A percentile compares a stretch with the other conserved stretches of the same genome.
phyloP scores from a whole-genome alignment of 345 rosid species.

The Corymbia maculata region DNA sequence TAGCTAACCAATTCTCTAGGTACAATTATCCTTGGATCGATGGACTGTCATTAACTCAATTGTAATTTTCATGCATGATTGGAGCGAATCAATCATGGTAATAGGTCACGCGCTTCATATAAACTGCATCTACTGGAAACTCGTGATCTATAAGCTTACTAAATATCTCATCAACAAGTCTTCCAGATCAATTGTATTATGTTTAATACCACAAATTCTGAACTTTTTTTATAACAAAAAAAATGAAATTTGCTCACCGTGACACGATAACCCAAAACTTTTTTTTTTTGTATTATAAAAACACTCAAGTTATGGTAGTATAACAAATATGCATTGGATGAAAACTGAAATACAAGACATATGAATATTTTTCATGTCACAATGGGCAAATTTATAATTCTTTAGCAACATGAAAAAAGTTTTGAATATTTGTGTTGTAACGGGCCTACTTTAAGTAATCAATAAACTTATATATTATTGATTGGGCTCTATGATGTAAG shows the following conservation, averaged over 20 bases:
- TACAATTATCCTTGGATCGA: neutral
- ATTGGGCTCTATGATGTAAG: neutral
- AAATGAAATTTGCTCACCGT: neutral
- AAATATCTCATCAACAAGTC: too few relatives aligned
- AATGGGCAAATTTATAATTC: too few relatives aligned
- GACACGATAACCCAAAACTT: neutral
- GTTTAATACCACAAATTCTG: neutral
- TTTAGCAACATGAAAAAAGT: too few relatives aligned
- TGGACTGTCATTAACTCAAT: neutral
- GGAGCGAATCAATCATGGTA: neutral
- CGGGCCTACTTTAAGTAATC: neutral
- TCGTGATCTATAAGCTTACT: neutral
- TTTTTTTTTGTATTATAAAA: too few relatives aligned
- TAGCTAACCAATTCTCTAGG: accelerated
- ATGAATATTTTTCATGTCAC: too few relatives aligned
- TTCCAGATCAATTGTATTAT: neutral
- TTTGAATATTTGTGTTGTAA: accelerated
- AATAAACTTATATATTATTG: neutral
- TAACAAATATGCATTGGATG: accelerated
- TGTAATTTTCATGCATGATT: neutral
- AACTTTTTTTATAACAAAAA: too few relatives aligned
- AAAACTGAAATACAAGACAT: too few relatives aligned
- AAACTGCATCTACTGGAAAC: neutral
- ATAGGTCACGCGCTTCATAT: neutral
- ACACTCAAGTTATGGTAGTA: accelerated